Evolutionary conservation across 2,329 filamentous ascomycete species (phyloP).

Genomic region (Sphaceloma murrayae): DNA sequence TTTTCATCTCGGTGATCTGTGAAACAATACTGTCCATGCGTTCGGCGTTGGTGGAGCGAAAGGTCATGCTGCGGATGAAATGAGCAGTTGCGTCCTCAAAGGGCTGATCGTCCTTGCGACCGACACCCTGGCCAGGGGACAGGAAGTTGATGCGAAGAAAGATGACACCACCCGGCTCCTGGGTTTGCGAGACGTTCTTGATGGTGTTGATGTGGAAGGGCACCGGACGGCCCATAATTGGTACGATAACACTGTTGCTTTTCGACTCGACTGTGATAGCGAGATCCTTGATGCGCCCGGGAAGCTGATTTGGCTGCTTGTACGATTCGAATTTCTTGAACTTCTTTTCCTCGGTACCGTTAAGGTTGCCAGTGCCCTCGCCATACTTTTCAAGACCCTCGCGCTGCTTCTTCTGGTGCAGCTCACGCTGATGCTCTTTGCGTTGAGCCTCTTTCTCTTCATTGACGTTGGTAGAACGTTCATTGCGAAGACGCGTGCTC

Average conservation of each 20-base stretch:
- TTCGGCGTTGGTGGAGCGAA: conserved; percentile 80
- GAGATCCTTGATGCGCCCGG: conserved; percentile 69
- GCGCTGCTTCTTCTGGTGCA: conserved; percentile 77
- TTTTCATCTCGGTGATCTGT: conserved; percentile 93
- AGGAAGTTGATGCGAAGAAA: conserved; percentile 96
- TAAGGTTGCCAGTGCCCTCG: conserved; percentile 72
- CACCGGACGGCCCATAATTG: conserved; percentile 94
- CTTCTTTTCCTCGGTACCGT: conserved; percentile 90
- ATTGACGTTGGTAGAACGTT: conserved; percentile 77
- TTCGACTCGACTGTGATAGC: conserved; percentile 86
- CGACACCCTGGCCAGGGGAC: conserved; percentile 92
- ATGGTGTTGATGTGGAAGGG: conserved; percentile 98
- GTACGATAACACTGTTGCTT: conserved; percentile 80
- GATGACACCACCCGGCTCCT: conserved; percentile 76
- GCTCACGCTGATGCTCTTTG: conserved; percentile 84
- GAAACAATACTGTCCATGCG: conserved; percentile 84
- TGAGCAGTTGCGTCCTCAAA: conserved; percentile 95
- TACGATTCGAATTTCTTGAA: conserved; percentile 99
- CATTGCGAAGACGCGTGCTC: conserved; percentile 81
- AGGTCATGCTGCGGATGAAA: conserved; percentile 90
- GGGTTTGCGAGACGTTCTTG: conserved; percentile 97
- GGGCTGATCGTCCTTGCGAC: conserved; percentile 85
- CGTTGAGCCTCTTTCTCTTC: conserved; percentile 83
- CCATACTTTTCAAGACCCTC: conserved; percentile 79
- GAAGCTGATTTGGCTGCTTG: conserved; percentile 93